Percentiles rank a stretch among this genome's conserved stretches.
These are phyloP conservation scores for Synchytrium microbalum DNA, from an alignment of 371 early-diverging fungal species.

Conservation along the genomic window DNA sequence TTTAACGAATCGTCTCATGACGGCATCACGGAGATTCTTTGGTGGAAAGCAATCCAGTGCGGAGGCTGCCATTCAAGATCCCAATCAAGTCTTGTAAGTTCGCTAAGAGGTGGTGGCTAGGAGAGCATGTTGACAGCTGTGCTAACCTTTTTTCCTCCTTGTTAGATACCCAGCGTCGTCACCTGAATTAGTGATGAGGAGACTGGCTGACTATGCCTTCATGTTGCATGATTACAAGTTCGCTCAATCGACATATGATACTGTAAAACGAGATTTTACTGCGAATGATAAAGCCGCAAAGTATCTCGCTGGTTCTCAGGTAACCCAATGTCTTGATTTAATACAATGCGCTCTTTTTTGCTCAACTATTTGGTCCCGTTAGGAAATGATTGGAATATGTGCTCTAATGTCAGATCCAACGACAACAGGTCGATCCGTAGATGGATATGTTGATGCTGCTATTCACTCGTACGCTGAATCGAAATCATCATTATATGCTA, in stretches of 20 bases:
- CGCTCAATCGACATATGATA: conserved; percentile 81
- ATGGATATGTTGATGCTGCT: conserved; percentile 59
- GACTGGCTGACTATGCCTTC: conserved; percentile 89
- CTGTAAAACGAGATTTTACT: conserved; percentile 75
- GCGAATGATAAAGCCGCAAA: conserved; percentile 28
- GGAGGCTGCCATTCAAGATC: conserved; percentile 7
- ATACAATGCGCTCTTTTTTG: conserved; percentile 1
- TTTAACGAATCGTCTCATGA: conserved; percentile 80
- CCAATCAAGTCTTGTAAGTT: conserved; percentile 7
- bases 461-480: conserved; percentile 61
- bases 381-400: conserved; percentile 90
- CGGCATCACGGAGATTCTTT: conserved; percentile 73
- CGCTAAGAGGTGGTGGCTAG: background rate
- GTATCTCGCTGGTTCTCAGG: conserved; percentile 74
- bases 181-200: conserved; percentile 84
- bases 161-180: conserved; percentile 62
- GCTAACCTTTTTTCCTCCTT: background rate
- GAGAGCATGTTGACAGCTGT: background rate
- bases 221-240: conserved; percentile 89
- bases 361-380: background rate
- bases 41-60: conserved; percentile 28
- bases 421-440: conserved; percentile 45
- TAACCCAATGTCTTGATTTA: conserved; percentile 15
- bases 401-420: conserved; percentile 56
- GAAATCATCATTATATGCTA: conserved; percentile 54